A percentile compares a stretch with the other conserved stretches of the same genome.
phyloP scores from a whole-genome alignment of 1,284 basidiomycete genomes.

The Volvariella volvacea region DNA sequence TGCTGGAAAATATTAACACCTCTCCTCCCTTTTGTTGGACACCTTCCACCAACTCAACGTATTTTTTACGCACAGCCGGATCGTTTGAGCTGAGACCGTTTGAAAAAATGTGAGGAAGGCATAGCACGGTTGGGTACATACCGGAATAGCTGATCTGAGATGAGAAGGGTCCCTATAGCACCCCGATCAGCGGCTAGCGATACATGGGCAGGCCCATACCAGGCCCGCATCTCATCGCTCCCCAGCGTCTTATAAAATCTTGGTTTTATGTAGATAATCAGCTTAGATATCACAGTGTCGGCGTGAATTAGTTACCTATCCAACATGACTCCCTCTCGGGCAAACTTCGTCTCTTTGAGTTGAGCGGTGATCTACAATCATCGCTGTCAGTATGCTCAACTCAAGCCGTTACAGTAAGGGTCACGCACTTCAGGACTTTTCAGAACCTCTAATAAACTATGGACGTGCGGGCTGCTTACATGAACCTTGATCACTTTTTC shows the following conservation, averaged over 20 bases:
- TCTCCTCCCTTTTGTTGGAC: conserved; percentile 88
- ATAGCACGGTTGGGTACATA: conserved; percentile 22
- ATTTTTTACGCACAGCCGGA: conserved; percentile 71
- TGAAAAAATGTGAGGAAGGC: background rate
- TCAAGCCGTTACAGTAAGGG: background rate
- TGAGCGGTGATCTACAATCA: conserved; percentile 60
- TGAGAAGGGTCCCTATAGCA: conserved; percentile 90
- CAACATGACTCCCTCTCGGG: conserved; percentile 85
- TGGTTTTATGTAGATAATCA: background rate
- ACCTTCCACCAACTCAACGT: conserved; percentile 85
- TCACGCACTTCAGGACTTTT: conserved; percentile 82
- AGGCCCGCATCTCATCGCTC: conserved; percentile 90
- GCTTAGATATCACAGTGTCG: background rate
- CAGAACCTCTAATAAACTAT: conserved; percentile 91
- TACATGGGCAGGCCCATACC: conserved; percentile 98
- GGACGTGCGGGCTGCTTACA: conserved; percentile 90
- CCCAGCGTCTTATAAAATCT: conserved; percentile 98
- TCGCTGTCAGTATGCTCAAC: background rate
- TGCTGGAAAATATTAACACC: conserved; percentile 94
- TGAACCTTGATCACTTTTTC: conserved; percentile 92
- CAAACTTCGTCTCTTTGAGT: conserved; percentile 97
- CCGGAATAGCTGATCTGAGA: conserved; percentile 95
- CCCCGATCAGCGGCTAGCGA: conserved; percentile 87
- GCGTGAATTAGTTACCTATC: conserved; percentile 58
- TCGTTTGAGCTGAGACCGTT: conserved; percentile 56